phyloP scores from a whole-genome alignment of 768 basidiomycete genomes.

The Tylopilus vinaceipallidus region DNA sequence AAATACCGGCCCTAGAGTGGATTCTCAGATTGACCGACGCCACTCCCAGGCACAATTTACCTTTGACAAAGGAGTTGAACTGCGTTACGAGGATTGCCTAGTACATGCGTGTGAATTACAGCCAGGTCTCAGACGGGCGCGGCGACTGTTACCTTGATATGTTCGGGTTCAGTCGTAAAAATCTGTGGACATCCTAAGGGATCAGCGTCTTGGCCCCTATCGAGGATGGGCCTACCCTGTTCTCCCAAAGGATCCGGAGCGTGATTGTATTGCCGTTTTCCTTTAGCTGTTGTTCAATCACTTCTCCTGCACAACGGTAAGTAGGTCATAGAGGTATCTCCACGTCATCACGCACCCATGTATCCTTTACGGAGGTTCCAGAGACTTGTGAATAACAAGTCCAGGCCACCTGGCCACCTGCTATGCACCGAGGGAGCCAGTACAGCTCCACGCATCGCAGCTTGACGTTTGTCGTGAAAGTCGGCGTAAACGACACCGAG shows the following conservation, averaged over 20 bases:
- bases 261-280: constrained; percentile 33
- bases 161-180: constrained; percentile 47
- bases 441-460: constrained; percentile 26
- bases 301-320: constrained; percentile 26
- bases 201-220: constrained; percentile 1
- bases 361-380: constrained; percentile 27
- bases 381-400: constrained; percentile 27
- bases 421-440: constrained; percentile 34
- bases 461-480: constrained; percentile 10
- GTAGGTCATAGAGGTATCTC: neutral
- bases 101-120: neutral
- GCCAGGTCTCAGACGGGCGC: neutral
- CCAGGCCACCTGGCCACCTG: constrained; percentile 38
- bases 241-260: constrained; percentile 37
- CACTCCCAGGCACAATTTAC: constrained; percentile 11
- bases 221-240: constrained; percentile 31
- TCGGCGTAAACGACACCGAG: constrained; percentile 15
- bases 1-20: constrained; percentile 13
- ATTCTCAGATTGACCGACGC: constrained; percentile 22
- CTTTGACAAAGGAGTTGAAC: constrained; percentile 44
- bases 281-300: constrained; percentile 20
- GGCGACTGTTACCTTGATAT: constrained; percentile 37
- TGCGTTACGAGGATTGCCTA: constrained; percentile 45
- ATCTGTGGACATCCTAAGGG: constrained; percentile 28
- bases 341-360: constrained; percentile 24